Evolutionary conservation across 2,329 filamentous ascomycete genomes (phyloP).

Genomic region (Beauveria australis): DNA sequence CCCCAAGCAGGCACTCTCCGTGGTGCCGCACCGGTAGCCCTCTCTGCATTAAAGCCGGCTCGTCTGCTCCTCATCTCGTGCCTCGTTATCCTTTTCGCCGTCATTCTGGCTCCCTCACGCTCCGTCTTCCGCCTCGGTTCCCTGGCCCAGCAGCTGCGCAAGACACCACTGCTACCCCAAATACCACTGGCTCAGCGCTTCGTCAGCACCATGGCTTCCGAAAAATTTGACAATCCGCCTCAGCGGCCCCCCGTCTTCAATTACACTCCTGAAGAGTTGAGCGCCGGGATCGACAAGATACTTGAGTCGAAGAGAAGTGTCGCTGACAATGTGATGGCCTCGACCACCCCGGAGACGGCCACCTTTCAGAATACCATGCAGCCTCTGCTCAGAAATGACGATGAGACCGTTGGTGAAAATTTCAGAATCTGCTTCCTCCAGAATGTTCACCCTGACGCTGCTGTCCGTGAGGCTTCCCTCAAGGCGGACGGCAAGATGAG

Average conservation of each 20-base stretch:
- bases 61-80: conserved; percentile 38
- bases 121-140: conserved; percentile 49
- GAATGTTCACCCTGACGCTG: conserved; percentile 61
- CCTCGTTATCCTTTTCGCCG: conserved; percentile 48
- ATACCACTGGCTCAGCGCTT: conserved; percentile 23
- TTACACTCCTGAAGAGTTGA: conserved; percentile 60
- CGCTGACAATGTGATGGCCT: conserved; percentile 59
- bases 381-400: conserved; percentile 68
- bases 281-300: conserved; percentile 57
- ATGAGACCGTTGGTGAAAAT: conserved; percentile 48
- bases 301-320: conserved; percentile 55
- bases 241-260: conserved; percentile 73
- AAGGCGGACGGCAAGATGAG: conserved; percentile 69
- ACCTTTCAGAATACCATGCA: conserved; percentile 48
- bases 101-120: conserved; percentile 61
- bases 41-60: conserved; percentile 16
- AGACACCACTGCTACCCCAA: conserved; percentile 23
- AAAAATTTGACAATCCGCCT: conserved; percentile 64
- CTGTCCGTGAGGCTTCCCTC: conserved; percentile 65
- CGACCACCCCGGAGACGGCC: conserved; percentile 44
- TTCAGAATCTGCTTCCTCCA: conserved; percentile 75
- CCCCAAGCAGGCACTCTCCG: background rate
- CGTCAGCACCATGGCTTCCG: conserved; percentile 54
- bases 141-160: conserved; percentile 47
- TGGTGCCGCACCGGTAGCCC: conserved; percentile 13